A percentile compares a stretch with the other conserved stretches of the same genome.
Conservation (phyloP, 1,284 basidiomycete genomes). For the Phlebopus sp. region DNA sequence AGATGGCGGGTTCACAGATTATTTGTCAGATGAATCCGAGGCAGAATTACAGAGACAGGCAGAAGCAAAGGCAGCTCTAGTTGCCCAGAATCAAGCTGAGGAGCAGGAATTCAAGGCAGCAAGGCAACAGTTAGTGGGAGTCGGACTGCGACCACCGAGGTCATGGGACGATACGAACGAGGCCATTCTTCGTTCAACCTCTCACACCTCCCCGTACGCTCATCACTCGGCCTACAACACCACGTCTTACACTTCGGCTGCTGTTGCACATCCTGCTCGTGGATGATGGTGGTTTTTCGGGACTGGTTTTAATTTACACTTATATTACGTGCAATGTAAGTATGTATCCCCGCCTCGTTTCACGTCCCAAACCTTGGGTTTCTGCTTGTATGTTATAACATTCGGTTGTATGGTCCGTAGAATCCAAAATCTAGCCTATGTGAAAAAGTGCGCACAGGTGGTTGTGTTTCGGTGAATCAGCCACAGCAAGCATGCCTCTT, state of each 20-base stretch:
- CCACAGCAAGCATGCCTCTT: slow-evolving; percentile 16
- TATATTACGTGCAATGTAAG: slow-evolving; percentile 6
- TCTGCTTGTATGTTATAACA: slow-evolving; percentile 20
- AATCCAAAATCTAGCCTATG: slow-evolving; percentile 8
- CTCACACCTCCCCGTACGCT: slow-evolving; percentile 25
- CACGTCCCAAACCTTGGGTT: slow-evolving; percentile 10
- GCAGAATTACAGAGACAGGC: slow-evolving; percentile 79
- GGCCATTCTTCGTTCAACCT: slow-evolving; percentile 24
- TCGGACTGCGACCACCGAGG: slow-evolving; percentile 71
- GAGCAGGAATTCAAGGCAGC: slow-evolving; percentile 77
- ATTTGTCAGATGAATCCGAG: slow-evolving; percentile 80
- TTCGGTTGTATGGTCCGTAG: slow-evolving; percentile 13
- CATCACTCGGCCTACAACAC: slow-evolving; percentile 31
- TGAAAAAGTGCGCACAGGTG: not conserved
- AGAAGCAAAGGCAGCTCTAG: slow-evolving; percentile 65
- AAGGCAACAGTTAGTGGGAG: slow-evolving; percentile 66
- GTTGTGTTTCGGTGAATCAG: slow-evolving; percentile 1
- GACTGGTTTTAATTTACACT: slow-evolving; percentile 20
- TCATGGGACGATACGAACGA: slow-evolving; percentile 67
- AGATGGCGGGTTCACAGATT: slow-evolving; percentile 80
- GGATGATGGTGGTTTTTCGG: slow-evolving; percentile 17
- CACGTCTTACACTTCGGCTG: slow-evolving; percentile 22
- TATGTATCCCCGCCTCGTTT: slow-evolving; percentile 19
- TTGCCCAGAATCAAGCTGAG: slow-evolving; percentile 75
- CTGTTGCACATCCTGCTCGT: slow-evolving; percentile 32